Evolutionary conservation across 371 early-diverging fungal genomes (phyloP), one percentile per base, ranked within the genome.

Genomic region (Encephalitozoon cuniculi): DNA sequence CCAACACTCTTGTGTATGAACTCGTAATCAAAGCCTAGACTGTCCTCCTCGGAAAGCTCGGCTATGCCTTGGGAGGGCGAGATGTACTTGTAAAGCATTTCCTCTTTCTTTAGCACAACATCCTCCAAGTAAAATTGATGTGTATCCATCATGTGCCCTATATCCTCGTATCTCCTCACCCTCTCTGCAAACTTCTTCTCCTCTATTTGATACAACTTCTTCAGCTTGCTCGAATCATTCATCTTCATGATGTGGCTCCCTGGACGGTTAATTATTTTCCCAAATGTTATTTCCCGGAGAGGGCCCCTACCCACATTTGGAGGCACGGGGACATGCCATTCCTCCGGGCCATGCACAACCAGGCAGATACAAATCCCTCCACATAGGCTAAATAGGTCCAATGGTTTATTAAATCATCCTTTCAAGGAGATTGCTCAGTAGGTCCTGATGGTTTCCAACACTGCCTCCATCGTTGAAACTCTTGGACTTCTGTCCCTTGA

Each of bases 381-480:
- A 15, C 15, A 59, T 18, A 34, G n/a, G 8, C n/a, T 28, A 53
- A 52, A 34, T 59, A 28, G 43, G 30, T 25, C 63, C 67, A 68
- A 72, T 54, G 12, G 37, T 78, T 77, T 77, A 76, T 80, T 85
- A 75, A 46, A 86, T 91, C 99, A 98, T 98, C 86, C 89, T 88
- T 83, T 90, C 91, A 81, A 97, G 87, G 66, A 98, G 87, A 43
- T 87, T 88, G 87, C 95, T 95, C 87, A 98, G 93, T 81, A 89
- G 86, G 84, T 89, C 87, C 86, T 94, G 94, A 83, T 95, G 93
- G 88, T 96, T 91, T 81, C 97, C 97, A 79, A 88, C 86, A 85
- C 93, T 92, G 86, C 99, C 99, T 85, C 96, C 96, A 87, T 95
- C 91, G 74, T 95, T 89, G 86, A 94, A 97, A 89, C 94, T 93